Conservation (phyloP, 805 yeast genomes). For the Maudiozyma barnettii region DNA sequence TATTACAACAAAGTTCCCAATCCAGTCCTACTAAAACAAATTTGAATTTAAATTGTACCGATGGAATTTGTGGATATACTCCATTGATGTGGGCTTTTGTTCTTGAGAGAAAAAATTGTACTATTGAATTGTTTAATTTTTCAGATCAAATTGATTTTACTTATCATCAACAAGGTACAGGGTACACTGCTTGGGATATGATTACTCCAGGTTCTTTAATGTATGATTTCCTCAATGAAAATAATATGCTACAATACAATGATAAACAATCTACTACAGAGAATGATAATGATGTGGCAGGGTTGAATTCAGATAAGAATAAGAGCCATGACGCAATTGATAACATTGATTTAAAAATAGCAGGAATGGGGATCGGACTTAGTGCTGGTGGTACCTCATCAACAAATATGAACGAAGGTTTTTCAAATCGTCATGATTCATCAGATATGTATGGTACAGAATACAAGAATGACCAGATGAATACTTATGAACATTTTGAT, state of each 20-base stretch:
- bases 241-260: conserved; percentile 29
- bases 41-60: conserved; percentile 42
- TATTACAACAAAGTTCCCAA: conserved; percentile 28
- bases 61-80: conserved; percentile 44
- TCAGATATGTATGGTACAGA: conserved; percentile 1
- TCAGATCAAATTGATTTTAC: conserved; percentile 50
- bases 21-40: conserved; percentile 13
- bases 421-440: conserved; percentile 4
- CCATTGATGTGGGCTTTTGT: conserved; percentile 86
- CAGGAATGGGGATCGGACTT: conserved; percentile 24
- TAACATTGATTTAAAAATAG: conserved; percentile 34
- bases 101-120: conserved; percentile 46
- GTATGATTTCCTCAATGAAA: conserved; percentile 48
- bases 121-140: conserved; percentile 45
- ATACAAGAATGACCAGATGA: neutral
- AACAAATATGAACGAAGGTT: conserved; percentile 8
- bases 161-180: conserved; percentile 26
- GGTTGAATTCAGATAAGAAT: neutral
- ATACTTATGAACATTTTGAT: conserved; percentile 33
- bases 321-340: conserved; percentile 8
- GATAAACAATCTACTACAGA: neutral
- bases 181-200: conserved; percentile 42
- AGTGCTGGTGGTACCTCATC: conserved; percentile 4
- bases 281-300: neutral
- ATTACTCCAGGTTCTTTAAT: conserved; percentile 48